A percentile compares a stretch with the other conserved stretches of the same genome.
Conservation (phyloP, 2,329 filamentous ascomycete genomes). For the Pyrenochaeta sp. region DNA sequence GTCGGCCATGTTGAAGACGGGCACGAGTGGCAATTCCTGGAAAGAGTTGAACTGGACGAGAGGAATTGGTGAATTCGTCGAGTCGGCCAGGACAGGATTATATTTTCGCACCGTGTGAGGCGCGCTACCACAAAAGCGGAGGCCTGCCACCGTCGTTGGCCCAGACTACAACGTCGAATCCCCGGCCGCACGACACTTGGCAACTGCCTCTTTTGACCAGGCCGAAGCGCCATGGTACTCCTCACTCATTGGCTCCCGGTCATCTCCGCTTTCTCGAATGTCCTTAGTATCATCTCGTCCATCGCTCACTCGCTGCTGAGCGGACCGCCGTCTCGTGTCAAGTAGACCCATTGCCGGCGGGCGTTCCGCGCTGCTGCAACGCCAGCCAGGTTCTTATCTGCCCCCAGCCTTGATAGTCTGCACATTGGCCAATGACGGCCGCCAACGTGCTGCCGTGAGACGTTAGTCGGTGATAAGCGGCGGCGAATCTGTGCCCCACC, state of each 20-base stretch:
- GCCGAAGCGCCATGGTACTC: slow-evolving; percentile 18
- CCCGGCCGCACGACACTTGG: slow-evolving; percentile 35
- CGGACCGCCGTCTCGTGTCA: slow-evolving; percentile 24
- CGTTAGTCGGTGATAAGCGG: slow-evolving; percentile 44
- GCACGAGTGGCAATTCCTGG: slow-evolving; percentile 41
- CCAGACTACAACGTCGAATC: slow-evolving; percentile 34
- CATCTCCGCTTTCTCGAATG: slow-evolving; percentile 38
- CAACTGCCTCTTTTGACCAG: slow-evolving; percentile 47
- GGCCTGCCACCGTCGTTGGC: slow-evolving; percentile 34
- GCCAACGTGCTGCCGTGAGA: slow-evolving; percentile 19
- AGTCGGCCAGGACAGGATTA: slow-evolving; percentile 35
- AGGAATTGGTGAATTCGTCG: slow-evolving; percentile 32
- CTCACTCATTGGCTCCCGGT: slow-evolving; percentile 40
- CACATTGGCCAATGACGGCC: slow-evolving; percentile 23
- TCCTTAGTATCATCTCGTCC: slow-evolving; percentile 17
- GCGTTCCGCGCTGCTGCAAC: slow-evolving; percentile 31
- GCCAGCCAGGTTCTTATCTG: slow-evolving; percentile 42
- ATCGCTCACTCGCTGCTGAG: slow-evolving; percentile 32
- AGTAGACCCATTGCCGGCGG: slow-evolving; percentile 20
- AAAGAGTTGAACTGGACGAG: slow-evolving; percentile 29
- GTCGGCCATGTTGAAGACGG: slow-evolving; percentile 43
- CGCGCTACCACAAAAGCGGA: slow-evolving; percentile 39
- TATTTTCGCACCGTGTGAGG: slow-evolving; percentile 42
- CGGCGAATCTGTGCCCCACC: slow-evolving; percentile 45
- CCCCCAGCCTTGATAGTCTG: slow-evolving; percentile 33